Conservation (phyloP, 345 rosid genomes). For the Litchi chinensis region DNA sequence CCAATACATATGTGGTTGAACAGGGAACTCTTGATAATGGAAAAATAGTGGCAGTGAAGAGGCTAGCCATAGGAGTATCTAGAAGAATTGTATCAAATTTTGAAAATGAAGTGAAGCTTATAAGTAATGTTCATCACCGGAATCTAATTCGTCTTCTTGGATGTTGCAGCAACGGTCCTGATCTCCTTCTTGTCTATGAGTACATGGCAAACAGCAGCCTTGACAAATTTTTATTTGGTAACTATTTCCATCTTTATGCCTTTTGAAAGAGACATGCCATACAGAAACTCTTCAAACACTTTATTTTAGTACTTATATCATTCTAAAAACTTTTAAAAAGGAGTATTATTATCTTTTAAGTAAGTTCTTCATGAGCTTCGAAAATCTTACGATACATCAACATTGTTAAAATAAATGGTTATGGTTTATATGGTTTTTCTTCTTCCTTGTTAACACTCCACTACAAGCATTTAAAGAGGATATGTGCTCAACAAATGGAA, state of each 20-base stretch:
- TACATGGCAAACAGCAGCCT: constrained; percentile 56
- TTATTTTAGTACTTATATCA: too few species aligned
- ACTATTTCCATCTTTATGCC: background rate
- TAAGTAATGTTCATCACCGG: constrained; percentile 59
- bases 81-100: constrained; percentile 40
- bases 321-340: too few species aligned
- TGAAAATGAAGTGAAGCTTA: constrained; percentile 45
- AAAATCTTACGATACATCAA: too few species aligned
- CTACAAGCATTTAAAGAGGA: too few species aligned
- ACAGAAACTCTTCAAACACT: too few species aligned
- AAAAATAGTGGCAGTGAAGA: constrained; percentile 58
- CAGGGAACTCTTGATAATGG: constrained; percentile 51
- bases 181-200: constrained; percentile 51
- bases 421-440: too few species aligned
- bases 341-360: too few species aligned
- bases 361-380: too few species aligned
- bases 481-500: too few species aligned
- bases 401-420: too few species aligned
- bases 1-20: background rate
- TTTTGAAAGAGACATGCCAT: too few species aligned
- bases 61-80: constrained; percentile 33
- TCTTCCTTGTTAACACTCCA: too few species aligned
- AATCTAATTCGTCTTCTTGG: constrained; percentile 51
- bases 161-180: constrained; percentile 44
- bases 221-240: constrained; percentile 44